Conservation (phyloP, 352 stramenopile species). For the Phytopythium helicoides region DNA sequence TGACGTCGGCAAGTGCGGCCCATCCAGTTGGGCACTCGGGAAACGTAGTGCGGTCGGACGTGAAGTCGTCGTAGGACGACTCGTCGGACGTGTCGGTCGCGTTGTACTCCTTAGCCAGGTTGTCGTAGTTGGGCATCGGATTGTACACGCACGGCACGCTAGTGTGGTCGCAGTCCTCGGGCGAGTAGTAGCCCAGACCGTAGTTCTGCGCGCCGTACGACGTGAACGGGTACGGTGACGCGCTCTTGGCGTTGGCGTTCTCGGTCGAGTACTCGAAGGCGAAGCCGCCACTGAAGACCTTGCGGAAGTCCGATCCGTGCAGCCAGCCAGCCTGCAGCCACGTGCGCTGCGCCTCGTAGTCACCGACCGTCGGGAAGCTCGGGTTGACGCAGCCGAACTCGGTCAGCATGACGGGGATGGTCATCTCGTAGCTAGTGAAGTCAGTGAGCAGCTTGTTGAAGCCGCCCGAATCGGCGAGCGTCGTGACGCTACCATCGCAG, state of each 20-base stretch:
- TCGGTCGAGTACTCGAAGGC: slow-evolving; percentile 86
- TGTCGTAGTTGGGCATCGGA: slow-evolving; percentile 77
- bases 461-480: slow-evolving; percentile 30
- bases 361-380: slow-evolving; percentile 50
- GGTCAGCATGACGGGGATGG: slow-evolving; percentile 75
- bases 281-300: slow-evolving; percentile 68
- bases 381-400: slow-evolving; percentile 81
- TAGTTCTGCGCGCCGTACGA: slow-evolving; percentile 78
- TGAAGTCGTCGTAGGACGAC: slow-evolving; percentile 29
- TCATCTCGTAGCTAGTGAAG: slow-evolving; percentile 54
- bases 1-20: slow-evolving; percentile 27
- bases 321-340: slow-evolving; percentile 65
- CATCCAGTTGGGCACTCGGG: slow-evolving; percentile 35
- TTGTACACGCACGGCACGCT: slow-evolving; percentile 58
- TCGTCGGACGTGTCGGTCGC: slow-evolving; percentile 30
- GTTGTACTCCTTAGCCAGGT: slow-evolving; percentile 56
- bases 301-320: slow-evolving; percentile 34
- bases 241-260: slow-evolving; percentile 51
- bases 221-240: slow-evolving; percentile 70
- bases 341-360: slow-evolving; percentile 64
- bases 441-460: slow-evolving; percentile 49
- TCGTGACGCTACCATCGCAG: slow-evolving; percentile 50
- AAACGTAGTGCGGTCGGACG: slow-evolving; percentile 21
- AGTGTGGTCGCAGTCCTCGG: slow-evolving; percentile 63
- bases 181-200: slow-evolving; percentile 82